Evolutionary conservation across 805 yeast genomes (phyloP).

Genomic region (Monosporozyma unispora): DNA sequence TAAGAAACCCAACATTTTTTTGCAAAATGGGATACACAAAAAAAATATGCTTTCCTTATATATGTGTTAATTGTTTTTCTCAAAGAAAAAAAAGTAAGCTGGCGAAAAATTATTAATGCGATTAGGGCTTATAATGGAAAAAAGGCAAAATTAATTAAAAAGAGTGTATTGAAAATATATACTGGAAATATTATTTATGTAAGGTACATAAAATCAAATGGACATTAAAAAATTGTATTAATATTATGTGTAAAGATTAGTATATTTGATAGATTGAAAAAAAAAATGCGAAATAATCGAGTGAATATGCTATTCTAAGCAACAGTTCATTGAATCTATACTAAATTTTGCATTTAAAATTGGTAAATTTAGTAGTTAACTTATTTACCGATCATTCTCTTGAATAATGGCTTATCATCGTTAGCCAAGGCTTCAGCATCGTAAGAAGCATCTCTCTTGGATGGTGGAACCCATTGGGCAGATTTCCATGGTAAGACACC

Average conservation of each 20-base stretch:
- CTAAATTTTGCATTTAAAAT: no score
- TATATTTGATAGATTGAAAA: neutral
- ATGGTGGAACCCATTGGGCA: conserved; percentile 41
- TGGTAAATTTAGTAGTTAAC: neutral
- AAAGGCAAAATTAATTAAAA: neutral
- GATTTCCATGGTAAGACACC: conserved; percentile 36
- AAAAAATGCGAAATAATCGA: neutral
- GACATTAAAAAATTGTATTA: neutral
- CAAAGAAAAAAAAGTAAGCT: neutral
- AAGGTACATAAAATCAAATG: neutral
- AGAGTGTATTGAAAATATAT: neutral
- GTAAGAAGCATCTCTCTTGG: conserved; percentile 18
- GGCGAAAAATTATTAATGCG: no score
- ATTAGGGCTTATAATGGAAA: no score
- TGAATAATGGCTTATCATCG: conserved; percentile 13
- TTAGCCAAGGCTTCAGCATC: conserved; percentile 11
- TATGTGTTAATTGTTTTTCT: no score
- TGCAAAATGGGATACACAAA: neutral
- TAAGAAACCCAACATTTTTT: no score
- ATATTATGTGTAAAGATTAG: neutral
- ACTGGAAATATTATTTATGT: neutral
- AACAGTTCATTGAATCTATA: no score
- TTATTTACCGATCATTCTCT: conserved; percentile 6
- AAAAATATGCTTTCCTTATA: no score
- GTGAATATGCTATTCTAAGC: no score